Conservation (phyloP, 192 early-diverging fungal genomes). For the Mortierella claussenii region DNA sequence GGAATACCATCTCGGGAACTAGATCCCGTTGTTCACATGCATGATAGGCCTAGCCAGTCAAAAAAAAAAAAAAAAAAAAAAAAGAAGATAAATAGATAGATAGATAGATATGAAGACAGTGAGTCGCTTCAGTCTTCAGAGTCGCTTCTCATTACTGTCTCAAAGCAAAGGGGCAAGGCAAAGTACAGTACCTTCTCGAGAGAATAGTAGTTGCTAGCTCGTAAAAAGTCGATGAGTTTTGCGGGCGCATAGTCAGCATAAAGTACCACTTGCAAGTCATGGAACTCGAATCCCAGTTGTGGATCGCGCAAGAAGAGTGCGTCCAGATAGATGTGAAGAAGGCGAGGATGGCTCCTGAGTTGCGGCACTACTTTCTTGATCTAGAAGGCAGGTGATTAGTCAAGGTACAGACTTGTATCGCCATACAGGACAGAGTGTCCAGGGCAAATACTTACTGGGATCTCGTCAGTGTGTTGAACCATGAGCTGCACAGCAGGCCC, state of each 20-base stretch:
- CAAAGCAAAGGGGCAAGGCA: background rate
- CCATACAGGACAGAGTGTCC: background rate
- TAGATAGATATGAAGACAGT: too few species aligned
- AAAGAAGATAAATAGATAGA: too few species aligned
- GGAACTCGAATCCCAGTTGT: conserved; percentile 77
- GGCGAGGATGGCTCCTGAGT: conserved; percentile 66
- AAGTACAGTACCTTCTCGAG: conserved; percentile 68
- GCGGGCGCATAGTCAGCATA: conserved; percentile 89
- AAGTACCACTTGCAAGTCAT: conserved; percentile 85
- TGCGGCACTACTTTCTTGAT: conserved; percentile 75
- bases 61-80: background rate
- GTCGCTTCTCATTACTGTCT: too few species aligned
- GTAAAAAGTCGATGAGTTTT: conserved; percentile 86
- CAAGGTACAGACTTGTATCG: too few species aligned
- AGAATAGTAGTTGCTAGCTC: conserved; percentile 79
- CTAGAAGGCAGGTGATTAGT: conserved; percentile 29
- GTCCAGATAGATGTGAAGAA: conserved; percentile 92
- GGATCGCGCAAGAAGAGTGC: conserved; percentile 80
- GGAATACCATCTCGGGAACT: conserved; percentile 97
- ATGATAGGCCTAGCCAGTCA: conserved; percentile 69
- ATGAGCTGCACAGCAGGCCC: conserved; percentile 82
- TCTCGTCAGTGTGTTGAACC: conserved; percentile 85
- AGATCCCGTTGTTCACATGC: conserved; percentile 87
- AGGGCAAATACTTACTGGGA: conserved; percentile 65
- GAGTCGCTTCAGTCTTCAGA: too few species aligned